A percentile compares a stretch with the other conserved stretches of the same genome.
Conservation (phyloP, 1,139 yeast genomes). For the Geotrichum bryndzae region DNA sequence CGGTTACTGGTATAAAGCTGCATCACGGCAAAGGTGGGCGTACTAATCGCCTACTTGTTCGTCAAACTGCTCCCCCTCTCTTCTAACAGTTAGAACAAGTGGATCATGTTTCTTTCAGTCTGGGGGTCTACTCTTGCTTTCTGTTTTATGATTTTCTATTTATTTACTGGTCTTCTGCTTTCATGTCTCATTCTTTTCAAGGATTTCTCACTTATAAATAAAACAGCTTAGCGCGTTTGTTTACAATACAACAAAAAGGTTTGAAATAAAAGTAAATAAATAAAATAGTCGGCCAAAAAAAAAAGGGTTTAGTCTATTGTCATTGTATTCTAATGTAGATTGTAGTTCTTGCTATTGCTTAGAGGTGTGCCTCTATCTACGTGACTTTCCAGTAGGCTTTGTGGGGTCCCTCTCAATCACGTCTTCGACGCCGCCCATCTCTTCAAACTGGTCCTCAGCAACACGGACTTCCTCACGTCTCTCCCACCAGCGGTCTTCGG, state of each 20-base stretch:
- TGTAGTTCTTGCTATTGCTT: background rate
- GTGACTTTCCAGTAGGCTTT: slow-evolving; percentile 20
- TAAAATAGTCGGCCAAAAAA: background rate
- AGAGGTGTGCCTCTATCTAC: slow-evolving; percentile 19
- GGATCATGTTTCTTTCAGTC: background rate
- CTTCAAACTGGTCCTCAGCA: slow-evolving; percentile 85
- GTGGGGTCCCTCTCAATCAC: slow-evolving; percentile 73
- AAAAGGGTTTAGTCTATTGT: background rate
- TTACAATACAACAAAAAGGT: background rate
- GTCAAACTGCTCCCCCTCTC: background rate
- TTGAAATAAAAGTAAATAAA: background rate
- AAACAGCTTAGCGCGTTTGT: background rate
- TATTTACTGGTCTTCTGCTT: background rate
- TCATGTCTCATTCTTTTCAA: background rate
- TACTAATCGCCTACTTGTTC: background rate
- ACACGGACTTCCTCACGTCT: slow-evolving; percentile 87
- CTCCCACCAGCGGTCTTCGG: slow-evolving; percentile 98
- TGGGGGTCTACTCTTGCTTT: too few relatives aligned
- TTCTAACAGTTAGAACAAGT: background rate
- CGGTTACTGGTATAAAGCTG: background rate
- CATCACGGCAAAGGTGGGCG: background rate
- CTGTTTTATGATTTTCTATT: background rate
- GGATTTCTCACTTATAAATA: background rate
- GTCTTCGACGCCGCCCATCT: slow-evolving; percentile 85
- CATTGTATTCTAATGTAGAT: background rate